Evolutionary conservation across 768 basidiomycete species (phyloP).

Genomic region (Cystobasidium tubakii): DNA sequence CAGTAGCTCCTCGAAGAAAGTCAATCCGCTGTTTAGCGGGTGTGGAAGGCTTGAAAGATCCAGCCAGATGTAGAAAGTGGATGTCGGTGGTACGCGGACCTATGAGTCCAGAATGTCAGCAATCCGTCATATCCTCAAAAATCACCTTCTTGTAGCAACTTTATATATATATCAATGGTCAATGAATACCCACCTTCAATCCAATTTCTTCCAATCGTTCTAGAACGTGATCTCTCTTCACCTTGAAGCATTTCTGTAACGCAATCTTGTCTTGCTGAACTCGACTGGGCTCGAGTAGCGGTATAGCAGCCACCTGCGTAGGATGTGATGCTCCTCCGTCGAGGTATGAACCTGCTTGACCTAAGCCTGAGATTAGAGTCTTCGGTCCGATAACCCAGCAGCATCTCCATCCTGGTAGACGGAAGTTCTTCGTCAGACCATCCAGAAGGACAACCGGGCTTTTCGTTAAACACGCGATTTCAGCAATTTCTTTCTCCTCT

Average conservation of each 20-base stretch:
- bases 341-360: conserved; percentile 88
- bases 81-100: conserved; percentile 28
- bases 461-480: background rate
- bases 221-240: conserved; percentile 84
- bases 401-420: conserved; percentile 73
- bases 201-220: conserved; percentile 69
- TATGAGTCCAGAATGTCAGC: too few relatives aligned
- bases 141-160: too few relatives aligned
- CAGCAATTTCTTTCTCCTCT: background rate
- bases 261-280: conserved; percentile 65
- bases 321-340: conserved; percentile 65
- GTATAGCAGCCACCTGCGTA: conserved; percentile 82
- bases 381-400: conserved; percentile 86
- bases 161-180: too few relatives aligned
- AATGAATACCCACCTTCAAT: conserved; percentile 60
- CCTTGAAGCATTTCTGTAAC: conserved; percentile 65
- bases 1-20: conserved; percentile 61
- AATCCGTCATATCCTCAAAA: too few relatives aligned
- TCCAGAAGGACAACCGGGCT: conserved; percentile 72
- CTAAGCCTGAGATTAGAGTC: conserved; percentile 77
- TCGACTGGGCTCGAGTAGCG: conserved; percentile 66
- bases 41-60: conserved; percentile 65
- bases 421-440: conserved; percentile 93
- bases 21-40: conserved; percentile 81
- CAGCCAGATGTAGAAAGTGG: conserved; percentile 82